Evolutionary conservation across 371 early-diverging fungal species (phyloP).

Genomic region (Mucor irregularis): DNA sequence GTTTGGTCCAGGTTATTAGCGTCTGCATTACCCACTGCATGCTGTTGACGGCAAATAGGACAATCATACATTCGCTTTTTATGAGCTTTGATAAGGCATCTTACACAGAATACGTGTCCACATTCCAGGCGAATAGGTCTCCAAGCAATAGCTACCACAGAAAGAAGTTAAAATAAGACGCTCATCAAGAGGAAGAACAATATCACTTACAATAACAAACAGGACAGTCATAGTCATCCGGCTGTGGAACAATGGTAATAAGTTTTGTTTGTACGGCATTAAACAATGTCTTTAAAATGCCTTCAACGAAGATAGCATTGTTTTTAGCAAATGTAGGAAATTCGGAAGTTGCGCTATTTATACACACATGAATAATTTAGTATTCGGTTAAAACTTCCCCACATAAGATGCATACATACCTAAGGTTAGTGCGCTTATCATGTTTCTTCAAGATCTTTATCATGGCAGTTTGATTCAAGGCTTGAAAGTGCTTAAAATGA

Average conservation of each 20-base stretch:
- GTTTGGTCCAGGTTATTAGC: conserved; percentile 59
- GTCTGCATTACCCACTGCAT: conserved; percentile 63
- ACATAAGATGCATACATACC: conserved; percentile 24
- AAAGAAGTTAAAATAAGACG: too few relatives aligned
- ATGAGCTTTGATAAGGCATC: conserved; percentile 73
- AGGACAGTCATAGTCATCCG: conserved; percentile 63
- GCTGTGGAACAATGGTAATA: conserved; percentile 69
- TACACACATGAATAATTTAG: background rate
- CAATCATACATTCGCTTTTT: conserved; percentile 59
- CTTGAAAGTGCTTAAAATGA: conserved; percentile 61
- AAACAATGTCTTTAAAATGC: conserved; percentile 23
- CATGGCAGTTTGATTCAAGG: conserved; percentile 72
- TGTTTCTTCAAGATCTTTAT: conserved; percentile 80
- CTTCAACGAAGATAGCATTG: conserved; percentile 33
- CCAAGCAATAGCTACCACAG: conserved; percentile 66
- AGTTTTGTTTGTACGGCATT: conserved; percentile 41
- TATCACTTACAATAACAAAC: conserved; percentile 35
- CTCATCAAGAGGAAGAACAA: background rate
- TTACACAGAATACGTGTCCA: conserved; percentile 72
- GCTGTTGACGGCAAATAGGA: conserved; percentile 66
- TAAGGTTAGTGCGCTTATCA: conserved; percentile 71
- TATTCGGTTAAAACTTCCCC: background rate
- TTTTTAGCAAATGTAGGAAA: conserved; percentile 35
- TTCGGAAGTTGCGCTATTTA: conserved; percentile 29
- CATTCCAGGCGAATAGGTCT: conserved; percentile 73